These are phyloP conservation scores for Suhomyces panamericanus DNA, from an alignment of 1,139 yeast genomes.

Conservation along the genomic window DNA sequence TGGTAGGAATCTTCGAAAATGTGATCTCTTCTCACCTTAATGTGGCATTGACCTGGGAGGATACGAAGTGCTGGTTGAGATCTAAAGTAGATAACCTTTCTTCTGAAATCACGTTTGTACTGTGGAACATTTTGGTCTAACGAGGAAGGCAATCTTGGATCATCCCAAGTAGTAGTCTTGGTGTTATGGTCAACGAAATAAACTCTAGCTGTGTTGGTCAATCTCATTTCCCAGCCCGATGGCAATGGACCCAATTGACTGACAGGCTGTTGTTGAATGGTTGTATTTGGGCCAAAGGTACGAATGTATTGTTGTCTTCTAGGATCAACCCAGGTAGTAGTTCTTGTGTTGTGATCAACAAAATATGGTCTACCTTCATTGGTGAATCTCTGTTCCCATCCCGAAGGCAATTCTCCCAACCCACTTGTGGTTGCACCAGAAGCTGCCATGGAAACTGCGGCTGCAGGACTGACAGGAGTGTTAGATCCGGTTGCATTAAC, in stretches of 20 bases:
- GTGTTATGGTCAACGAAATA: conserved; percentile 98
- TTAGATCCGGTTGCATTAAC: conserved; percentile 48
- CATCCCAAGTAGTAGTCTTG: conserved; percentile 99
- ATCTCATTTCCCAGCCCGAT: conserved; percentile 99
- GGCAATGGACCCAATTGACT: conserved; percentile 97
- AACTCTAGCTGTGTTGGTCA: conserved; percentile 96
- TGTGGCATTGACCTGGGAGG: conserved; percentile 97
- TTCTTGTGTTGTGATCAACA: conserved; percentile 97
- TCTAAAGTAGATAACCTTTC: conserved; percentile 95
- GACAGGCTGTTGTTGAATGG: conserved; percentile 98
- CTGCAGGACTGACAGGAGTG: conserved; percentile 59
- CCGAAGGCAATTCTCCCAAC: conserved; percentile 93
- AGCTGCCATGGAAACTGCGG: conserved; percentile 79
- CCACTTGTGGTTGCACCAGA: conserved; percentile 95
- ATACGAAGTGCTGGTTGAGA: conserved; percentile 98
- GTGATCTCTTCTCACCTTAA: conserved; percentile 94
- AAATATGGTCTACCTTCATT: conserved; percentile 98
- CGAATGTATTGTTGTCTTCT: conserved; percentile 97
- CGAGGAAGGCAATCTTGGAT: conserved; percentile 96
- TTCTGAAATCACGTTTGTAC: conserved; percentile 96
- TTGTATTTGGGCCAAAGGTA: conserved; percentile 85
- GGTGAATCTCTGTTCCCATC: conserved; percentile 98
- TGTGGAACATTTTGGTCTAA: conserved; percentile 98
- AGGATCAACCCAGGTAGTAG: conserved; percentile 99
- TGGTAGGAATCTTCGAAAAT: conserved; percentile 97